Conservation (phyloP, 305 asterid species). For the Plantago coronopus region DNA sequence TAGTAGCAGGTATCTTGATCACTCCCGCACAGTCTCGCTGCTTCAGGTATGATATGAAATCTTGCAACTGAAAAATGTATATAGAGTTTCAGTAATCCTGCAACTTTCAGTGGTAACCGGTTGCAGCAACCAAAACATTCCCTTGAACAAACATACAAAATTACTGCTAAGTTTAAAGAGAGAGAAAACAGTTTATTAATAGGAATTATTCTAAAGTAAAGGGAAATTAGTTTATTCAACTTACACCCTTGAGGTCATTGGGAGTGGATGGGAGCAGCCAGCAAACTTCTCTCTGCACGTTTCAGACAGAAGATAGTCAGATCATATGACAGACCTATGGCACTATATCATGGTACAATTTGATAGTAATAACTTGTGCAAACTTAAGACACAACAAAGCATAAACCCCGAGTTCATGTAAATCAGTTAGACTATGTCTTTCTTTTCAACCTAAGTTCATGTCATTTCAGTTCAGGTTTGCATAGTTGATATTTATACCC, state of each 20-base stretch:
- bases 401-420: too few species aligned
- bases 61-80: conserved; percentile 62
- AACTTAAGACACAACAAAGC: too few species aligned
- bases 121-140: too few species aligned
- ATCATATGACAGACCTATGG: conserved; percentile 16
- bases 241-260: conserved; percentile 86
- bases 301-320: conserved; percentile 22
- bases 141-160: too few species aligned
- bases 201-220: too few species aligned
- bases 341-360: background rate
- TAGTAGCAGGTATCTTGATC: conserved; percentile 72
- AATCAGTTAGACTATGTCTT: too few species aligned
- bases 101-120: background rate
- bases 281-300: conserved; percentile 75
- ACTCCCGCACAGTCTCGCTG: conserved; percentile 98
- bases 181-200: background rate
- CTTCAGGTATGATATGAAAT: conserved; percentile 72
- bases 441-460: too few species aligned
- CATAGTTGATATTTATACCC: too few species aligned
- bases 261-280: conserved; percentile 84
- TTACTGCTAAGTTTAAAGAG: background rate
- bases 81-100: conserved; percentile 3
- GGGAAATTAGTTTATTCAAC: conserved; percentile 30
- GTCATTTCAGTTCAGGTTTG: too few species aligned
- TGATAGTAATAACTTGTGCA: too few species aligned